Evolutionary conservation across 306 rosid genomes (phyloP), one percentile per base, ranked within the genome.

Genomic region (Lupinus albus): DNA sequence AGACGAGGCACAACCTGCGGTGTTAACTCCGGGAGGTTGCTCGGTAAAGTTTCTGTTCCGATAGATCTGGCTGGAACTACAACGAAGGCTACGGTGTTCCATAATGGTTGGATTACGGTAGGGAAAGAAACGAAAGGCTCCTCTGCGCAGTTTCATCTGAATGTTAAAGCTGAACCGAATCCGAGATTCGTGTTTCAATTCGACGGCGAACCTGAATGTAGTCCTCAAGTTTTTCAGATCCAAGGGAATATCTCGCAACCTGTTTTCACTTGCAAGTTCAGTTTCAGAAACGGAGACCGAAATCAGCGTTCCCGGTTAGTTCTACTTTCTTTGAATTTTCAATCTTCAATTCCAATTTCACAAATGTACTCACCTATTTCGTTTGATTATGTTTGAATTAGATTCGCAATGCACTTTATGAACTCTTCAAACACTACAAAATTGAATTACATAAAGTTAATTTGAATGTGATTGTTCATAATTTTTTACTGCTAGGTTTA

Each of bases 131-230:
- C 80, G 6, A 83, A 81, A 44, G 80, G 76, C 72, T 81, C 85
- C 0, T 74, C 76, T 13, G 86, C 94, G 0, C 94, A 85, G 70
- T 87, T 87, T n/a, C 90, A 87, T 61, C 67, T 86, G 72, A 89
- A 81, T 73, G 90, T 89, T 11, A 80, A 65, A 60, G 87, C 93
- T 0, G 91, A 86, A 60, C 92, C 93, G 6, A 91, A 86, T 70
- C 90, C 90, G 4, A 42, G 94, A 45, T 87, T 87, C 70, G 94
- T 87, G 2, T 87, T 87, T 11, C 94, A 79, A 78, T 87, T 87
- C 71, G 94, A 84, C 28, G 94, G 94, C 1, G 94, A 87, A 21
- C 94, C 94, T 0, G 94, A 87, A 36, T 87, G 94, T 14, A 87
- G 94, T 18, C 94, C 94, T 0, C 94, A 87, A 17, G 90, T 87